Base-by-base conservation (phyloP, 371 early-diverging fungal genomes). In the Paramicrosporidium saccamoebae region DNA sequence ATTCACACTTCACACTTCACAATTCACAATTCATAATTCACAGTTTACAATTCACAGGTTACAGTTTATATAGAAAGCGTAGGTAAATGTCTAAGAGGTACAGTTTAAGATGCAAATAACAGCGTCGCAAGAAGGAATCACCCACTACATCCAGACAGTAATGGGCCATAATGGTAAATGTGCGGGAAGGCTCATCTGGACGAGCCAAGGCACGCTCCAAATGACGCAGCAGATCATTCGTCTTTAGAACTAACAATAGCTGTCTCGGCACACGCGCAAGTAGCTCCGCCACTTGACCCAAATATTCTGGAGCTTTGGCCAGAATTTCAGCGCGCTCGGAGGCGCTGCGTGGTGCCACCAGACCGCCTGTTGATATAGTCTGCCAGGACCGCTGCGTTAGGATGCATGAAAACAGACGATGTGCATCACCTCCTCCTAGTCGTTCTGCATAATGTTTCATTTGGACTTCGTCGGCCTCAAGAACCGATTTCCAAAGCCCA, bases 161-260 rank as follows among this genome's bases (percentile, higher is more conserved):
- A n/a, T n/a, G n/a, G n/a, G n/a, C n/a, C n/a, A n/a, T n/a, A n/a
- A n/a, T n/a, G n/a, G n/a, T n/a, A n/a, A n/a, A n/a, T n/a, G n/a
- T n/a, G n/a, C n/a, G n/a, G n/a, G n/a, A n/a, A n/a, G n/a, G n/a
- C n/a, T n/a, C n/a, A n/a, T n/a, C n/a, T n/a, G n/a, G n/a, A n/a
- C n/a, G n/a, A n/a, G n/a, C 50, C 27, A 55, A 24, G 11, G 43
- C 44, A 12, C n/a, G n/a, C n/a, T n/a, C n/a, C n/a, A n/a, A n/a
- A n/a, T n/a, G n/a, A n/a, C 79, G 55, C 10, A 84, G 30, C 7
- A 84, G 38, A 37, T 84, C 84, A 31, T 72, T 67, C 2, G 81
- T 81, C 41, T 81, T 84, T 25, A 84, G 47, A 5, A 82, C 40
- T 21, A 82, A 42, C 3, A 82, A 34, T 5, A 82, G 48, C 8